Evolutionary conservation across 352 stramenopile species (phyloP), one percentile per base, ranked within the genome.

Genomic region (Phytophthora constricta): DNA sequence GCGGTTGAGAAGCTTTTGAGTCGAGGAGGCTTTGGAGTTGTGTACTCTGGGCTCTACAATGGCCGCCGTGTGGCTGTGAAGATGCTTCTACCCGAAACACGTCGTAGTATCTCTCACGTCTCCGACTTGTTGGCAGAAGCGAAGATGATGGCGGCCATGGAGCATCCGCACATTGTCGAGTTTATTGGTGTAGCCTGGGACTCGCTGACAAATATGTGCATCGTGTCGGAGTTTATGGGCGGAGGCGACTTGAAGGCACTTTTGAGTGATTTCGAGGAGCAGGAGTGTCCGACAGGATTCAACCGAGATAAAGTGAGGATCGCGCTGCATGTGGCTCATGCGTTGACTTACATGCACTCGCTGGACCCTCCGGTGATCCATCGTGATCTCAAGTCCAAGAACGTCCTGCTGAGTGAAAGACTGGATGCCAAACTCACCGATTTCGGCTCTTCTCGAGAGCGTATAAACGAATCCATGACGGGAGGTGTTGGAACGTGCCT

Each of bases 101-200:
- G 63, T 16, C 68, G 68, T 8, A 77, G 58, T 52, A 61, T 81
- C 11, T 45, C 54, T 0, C 51, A 80, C 1, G 70, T 80, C 23
- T 47, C 71, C 4, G 65, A 65, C 11, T 74, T 90, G 19, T 41
- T 86, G 31, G 58, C 65, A 1, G 79, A 91, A 57, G 72, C 79
- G 8, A 82, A 80, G 42, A 58, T 90, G 43, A 77, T 84, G 74
- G 65, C 69, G 5, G 45, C 49, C 1, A 68, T 90, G 26, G 69
- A 87, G 9, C 78, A 86, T 45, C 34, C 58, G 8, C 64, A 74
- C 37, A 82, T 91, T 43, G 76, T 89, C 4, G 37, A 62, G 27
- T 89, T 87, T 27, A 63, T 89, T 11, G 78, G 73, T 8, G 80
- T 89, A 3, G 68, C 69, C 20, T 91, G 82, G 82, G 73, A 87